Evolutionary conservation across 169 alveolate genomes (phyloP).

Genomic region (Miamiensis avidus): DNA sequence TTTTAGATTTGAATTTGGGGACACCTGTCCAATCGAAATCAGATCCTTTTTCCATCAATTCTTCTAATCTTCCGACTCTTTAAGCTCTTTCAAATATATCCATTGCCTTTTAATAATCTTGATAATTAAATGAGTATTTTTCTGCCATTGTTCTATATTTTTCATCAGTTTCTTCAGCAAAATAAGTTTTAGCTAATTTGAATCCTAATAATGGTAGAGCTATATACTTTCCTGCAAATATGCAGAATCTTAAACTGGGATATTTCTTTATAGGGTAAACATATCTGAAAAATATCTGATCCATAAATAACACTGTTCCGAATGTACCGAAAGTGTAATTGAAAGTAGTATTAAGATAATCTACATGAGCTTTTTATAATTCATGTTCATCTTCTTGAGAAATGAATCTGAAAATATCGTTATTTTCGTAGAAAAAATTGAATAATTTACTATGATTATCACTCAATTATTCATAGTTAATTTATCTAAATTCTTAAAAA

Average conservation of each 20-base stretch:
- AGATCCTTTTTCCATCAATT: constrained; percentile 15
- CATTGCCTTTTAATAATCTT: constrained; percentile 17
- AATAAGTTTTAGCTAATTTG: constrained; percentile 17
- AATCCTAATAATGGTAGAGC: constrained; percentile 22
- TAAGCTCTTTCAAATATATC: constrained; percentile 22
- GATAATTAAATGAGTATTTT: constrained; percentile 23
- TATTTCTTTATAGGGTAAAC: constrained; percentile 12
- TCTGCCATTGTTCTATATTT: constrained; percentile 8
- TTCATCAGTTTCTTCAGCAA: constrained; percentile 2
- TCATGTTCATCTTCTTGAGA: constrained; percentile 15
- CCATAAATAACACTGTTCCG: constrained; percentile 2
- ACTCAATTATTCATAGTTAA: constrained; percentile 8
- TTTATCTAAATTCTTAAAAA: constrained; percentile 3
- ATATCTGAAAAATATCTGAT: constrained; percentile 21
- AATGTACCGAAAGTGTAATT: constrained; percentile 23
- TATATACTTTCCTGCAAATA: constrained; percentile 6
- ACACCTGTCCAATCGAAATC: constrained; percentile 30
- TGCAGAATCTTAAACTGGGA: constrained; percentile 1
- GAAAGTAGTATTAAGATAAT: constrained; percentile 16
- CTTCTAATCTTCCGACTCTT: constrained; percentile 28
- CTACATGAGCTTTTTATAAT: neutral
- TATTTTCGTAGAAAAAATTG: constrained; percentile 24
- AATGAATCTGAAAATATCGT: constrained; percentile 19
- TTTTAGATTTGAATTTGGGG: constrained; percentile 16
- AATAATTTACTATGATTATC: constrained; percentile 19